Base-by-base conservation (phyloP, 352 stramenopile genomes). In the Pythium rishiriense region DNA sequence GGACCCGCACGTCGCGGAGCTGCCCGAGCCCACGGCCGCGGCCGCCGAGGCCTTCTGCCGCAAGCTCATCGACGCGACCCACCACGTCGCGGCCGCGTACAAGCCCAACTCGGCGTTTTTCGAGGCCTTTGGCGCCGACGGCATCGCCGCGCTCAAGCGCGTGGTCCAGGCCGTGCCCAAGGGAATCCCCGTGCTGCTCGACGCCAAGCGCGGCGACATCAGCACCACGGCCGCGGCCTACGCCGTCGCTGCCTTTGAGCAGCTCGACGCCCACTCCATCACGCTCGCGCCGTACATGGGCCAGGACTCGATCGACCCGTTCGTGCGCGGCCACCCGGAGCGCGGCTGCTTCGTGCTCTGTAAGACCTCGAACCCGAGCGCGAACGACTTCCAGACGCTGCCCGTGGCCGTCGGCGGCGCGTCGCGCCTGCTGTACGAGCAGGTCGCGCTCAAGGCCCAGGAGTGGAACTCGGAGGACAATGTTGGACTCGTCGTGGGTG, bases 21-120 rank as follows among this genome's bases (percentile, higher is more conserved):
- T 98, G 11, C 71, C 81, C 0, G 81, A 91, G 51, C 55, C 87
- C 24, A 94, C 88, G 28, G 94, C 91, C 31, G 86, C 91, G 19
- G 94, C 93, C 10, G 96, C 97, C 8, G 92, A 97, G 73, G 72
- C 73, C 25, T 99, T 99, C 78, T 99, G 97, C 78, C 80, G 96
- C 45, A 85, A 76, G 29, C 80, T 99, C 46, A 99, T 99, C 64
- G 85, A 98, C 49, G 86, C 94, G 51, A 99, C 97, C 17, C 79
- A 96, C 43, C 79, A 94, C 22, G 85, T 97, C 43, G 95, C 96
- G 2, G 93, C 95, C 11, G 92, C 88, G 37, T 99, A 98, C 89
- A 99, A 99, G 78, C 98, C 98, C 28, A 99, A 99, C 80, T 95
- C 96, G 57, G 98, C 98, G 7, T 99, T 99, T 78, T 99, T 99